A percentile compares a stretch with the other conserved stretches of the same genome.
phyloP scores from a whole-genome alignment of 495 filamentous ascomycete genomes.

The Hyaloscypha bicolor region DNA sequence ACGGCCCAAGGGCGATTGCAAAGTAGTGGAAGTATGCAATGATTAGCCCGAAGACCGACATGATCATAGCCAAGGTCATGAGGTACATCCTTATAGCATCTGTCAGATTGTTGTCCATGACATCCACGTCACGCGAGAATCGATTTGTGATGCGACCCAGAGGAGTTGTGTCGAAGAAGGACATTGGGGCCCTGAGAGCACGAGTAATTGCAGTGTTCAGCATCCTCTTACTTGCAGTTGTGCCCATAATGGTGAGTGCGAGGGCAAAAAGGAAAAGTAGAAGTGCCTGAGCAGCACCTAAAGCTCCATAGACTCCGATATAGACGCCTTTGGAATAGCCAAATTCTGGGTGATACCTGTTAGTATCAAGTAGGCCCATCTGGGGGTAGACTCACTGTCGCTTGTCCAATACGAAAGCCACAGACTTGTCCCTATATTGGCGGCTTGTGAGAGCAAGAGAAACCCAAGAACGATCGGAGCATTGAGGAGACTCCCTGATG shows the following conservation, averaged over 20 bases:
- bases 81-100: conserved; percentile 95
- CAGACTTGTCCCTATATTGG: conserved; percentile 83
- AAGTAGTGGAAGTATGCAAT: conserved; percentile 95
- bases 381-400: conserved; percentile 13
- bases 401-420: conserved; percentile 93
- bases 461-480: conserved; percentile 64
- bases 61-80: conserved; percentile 76
- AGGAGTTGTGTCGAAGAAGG: conserved; percentile 96
- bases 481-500: conserved; percentile 77
- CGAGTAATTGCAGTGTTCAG: conserved; percentile 78
- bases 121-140: conserved; percentile 92
- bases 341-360: conserved; percentile 56
- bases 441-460: conserved; percentile 71
- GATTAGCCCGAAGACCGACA: conserved; percentile 81
- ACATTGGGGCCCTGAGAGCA: conserved; percentile 89
- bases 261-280: conserved; percentile 75
- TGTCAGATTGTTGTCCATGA: conserved; percentile 91
- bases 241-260: conserved; percentile 73
- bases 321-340: conserved; percentile 67
- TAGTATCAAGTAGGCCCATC: background rate
- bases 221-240: conserved; percentile 79
- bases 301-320: conserved; percentile 82
- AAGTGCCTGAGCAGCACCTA: conserved; percentile 71
- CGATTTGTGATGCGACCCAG: conserved; percentile 96
- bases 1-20: conserved; percentile 82